Evolutionary conservation across 73 alveolate species (phyloP).

Genomic region (Blepharisma stoltei): DNA sequence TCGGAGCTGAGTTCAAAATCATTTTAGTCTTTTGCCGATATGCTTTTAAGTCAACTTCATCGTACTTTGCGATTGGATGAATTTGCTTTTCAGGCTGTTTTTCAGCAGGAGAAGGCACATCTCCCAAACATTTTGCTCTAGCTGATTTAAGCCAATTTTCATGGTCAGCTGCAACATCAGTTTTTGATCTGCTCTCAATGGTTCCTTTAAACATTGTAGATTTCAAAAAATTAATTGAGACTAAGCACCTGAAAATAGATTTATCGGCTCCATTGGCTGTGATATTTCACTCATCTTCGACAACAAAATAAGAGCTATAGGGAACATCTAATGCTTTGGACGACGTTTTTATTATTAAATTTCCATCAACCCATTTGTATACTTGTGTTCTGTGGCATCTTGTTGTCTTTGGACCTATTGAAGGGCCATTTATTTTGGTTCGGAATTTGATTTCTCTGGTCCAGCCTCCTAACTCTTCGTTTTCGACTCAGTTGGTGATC

Average conservation of each 20-base stretch:
- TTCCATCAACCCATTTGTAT: slow-evolving; percentile 24
- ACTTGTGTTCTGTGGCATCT: slow-evolving; percentile 13
- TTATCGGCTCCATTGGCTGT: not conserved
- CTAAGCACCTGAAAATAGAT: not conserved
- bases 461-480: slow-evolving; percentile 17
- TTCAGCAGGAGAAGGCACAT: not conserved
- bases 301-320: slow-evolving; percentile 25
- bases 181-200: slow-evolving; percentile 9
- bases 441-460: slow-evolving; percentile 31
- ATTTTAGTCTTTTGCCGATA: not conserved
- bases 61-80: slow-evolving; percentile 19
- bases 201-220: slow-evolving; percentile 23
- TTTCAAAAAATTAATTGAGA: slow-evolving; percentile 11
- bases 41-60: slow-evolving; percentile 23
- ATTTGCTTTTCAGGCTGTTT: slow-evolving; percentile 20
- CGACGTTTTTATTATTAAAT: not conserved
- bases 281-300: slow-evolving; percentile 30
- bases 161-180: slow-evolving; percentile 11
- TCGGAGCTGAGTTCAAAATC: not conserved
- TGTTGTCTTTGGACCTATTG: slow-evolving; percentile 27
- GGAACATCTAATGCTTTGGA: slow-evolving; percentile 32
- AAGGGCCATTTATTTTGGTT: slow-evolving; percentile 23
- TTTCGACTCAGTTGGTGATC: slow-evolving; percentile 22
- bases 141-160: slow-evolving; percentile 26
- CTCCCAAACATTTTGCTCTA: not conserved